Evolutionary conservation across 371 early-diverging fungal genomes (phyloP).

Genomic region (Pancytospora epiphaga): DNA sequence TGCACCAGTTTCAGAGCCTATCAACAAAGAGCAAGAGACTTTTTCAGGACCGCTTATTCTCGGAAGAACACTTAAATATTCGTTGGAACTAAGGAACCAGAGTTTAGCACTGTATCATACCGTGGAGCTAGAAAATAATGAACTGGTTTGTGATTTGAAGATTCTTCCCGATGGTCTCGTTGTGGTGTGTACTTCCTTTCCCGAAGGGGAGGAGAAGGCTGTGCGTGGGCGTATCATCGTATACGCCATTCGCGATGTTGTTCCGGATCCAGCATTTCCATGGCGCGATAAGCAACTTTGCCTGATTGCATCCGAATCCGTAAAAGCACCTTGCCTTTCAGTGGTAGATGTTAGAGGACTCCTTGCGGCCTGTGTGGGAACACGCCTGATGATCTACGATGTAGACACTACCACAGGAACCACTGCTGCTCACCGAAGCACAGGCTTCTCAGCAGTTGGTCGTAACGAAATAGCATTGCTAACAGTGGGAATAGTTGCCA

Average conservation of each 20-base stretch:
- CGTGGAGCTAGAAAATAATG: constrained; percentile 16
- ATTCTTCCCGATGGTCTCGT: constrained; percentile 32
- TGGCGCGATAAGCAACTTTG: constrained; percentile 51
- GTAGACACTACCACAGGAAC: constrained; percentile 52
- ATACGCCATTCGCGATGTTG: constrained; percentile 52
- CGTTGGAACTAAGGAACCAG: neutral
- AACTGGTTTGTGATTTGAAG: constrained; percentile 16
- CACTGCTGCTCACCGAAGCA: constrained; percentile 9
- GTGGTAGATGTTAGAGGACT: constrained; percentile 50
- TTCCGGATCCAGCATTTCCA: constrained; percentile 37
- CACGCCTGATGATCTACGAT: constrained; percentile 58
- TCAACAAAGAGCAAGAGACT: neutral
- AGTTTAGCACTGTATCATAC: neutral
- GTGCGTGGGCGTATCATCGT: constrained; percentile 53
- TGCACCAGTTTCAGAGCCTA: constrained; percentile 16
- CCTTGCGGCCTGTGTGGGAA: constrained; percentile 52
- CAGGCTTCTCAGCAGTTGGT: constrained; percentile 51
- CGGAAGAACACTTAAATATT: constrained; percentile 19
- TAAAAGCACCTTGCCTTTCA: constrained; percentile 47
- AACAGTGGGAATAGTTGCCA: constrained; percentile 36
- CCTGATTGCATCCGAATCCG: constrained; percentile 49
- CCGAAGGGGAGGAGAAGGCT: constrained; percentile 57
- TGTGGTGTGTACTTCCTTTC: constrained; percentile 48
- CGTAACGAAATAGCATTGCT: constrained; percentile 58
- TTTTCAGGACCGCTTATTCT: neutral